phyloP scores from a whole-genome alignment of 192 early-diverging fungal species.

The Blastocladiella britannica region DNA sequence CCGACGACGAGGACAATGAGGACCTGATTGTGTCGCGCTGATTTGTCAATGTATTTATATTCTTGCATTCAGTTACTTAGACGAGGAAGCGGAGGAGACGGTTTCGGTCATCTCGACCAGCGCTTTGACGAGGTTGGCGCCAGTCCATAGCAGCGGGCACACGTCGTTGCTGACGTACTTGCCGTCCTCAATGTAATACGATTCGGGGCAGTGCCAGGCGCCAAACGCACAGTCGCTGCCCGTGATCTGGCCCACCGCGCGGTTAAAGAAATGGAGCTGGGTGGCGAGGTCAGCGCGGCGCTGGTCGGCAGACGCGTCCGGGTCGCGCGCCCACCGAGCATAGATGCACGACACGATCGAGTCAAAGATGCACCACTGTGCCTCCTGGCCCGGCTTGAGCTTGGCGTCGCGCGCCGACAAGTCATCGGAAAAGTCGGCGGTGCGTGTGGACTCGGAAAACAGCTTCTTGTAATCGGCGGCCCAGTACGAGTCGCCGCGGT shows the following conservation, averaged over 20 bases:
- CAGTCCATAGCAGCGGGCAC: slow-evolving; percentile 16
- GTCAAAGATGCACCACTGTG: slow-evolving; percentile 19
- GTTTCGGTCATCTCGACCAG: slow-evolving; percentile 1
- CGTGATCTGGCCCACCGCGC: slow-evolving; percentile 14
- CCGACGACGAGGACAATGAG: background rate
- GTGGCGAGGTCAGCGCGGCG: background rate
- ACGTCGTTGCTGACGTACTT: slow-evolving; percentile 17
- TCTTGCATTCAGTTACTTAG: no score
- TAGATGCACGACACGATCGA: slow-evolving; percentile 15
- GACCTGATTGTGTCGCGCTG: no score
- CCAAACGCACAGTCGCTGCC: slow-evolving; percentile 14
- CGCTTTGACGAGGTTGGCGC: slow-evolving; percentile 13
- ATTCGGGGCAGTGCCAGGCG: slow-evolving; percentile 11
- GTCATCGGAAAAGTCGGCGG: slow-evolving; percentile 16
- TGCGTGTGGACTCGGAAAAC: slow-evolving; percentile 12
- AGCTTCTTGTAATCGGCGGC: slow-evolving; percentile 16
- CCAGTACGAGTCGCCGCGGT: slow-evolving; percentile 18
- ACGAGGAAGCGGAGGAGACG: no score
- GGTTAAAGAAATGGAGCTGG: slow-evolving; percentile 12
- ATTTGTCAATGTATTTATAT: no score
- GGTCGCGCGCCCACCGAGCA: background rate
- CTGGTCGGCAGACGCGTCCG: background rate
- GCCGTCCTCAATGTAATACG: slow-evolving; percentile 17
- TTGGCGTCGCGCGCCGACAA: slow-evolving; percentile 8
- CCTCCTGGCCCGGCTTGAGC: slow-evolving; percentile 12